A percentile compares a stretch with the other conserved stretches of the same genome.
Conservation (phyloP, 306 rosid species). For the Spatholobus suberectus region DNA sequence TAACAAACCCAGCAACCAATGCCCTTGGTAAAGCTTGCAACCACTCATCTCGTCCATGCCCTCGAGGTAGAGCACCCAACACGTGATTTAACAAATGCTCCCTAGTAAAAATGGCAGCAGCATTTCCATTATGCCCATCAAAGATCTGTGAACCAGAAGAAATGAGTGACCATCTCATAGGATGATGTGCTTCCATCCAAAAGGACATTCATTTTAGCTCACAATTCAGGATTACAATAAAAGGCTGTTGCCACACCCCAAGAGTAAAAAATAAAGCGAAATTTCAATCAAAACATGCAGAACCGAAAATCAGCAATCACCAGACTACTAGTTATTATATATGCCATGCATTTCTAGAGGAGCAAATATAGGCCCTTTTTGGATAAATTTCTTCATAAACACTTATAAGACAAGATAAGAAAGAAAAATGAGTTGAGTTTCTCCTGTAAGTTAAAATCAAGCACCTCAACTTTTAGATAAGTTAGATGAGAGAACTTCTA, state of each 20-base stretch:
- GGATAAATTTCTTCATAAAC: too few relatives aligned
- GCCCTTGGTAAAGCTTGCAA: constrained; percentile 96
- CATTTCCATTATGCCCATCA: constrained; percentile 99
- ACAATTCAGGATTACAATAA: constrained; percentile 18
- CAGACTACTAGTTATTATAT: background rate
- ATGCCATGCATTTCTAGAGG: background rate
- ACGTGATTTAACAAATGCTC: constrained; percentile 91
- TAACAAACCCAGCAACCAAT: constrained; percentile 95
- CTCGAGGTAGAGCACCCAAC: constrained; percentile 83
- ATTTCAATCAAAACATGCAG: constrained; percentile 15
- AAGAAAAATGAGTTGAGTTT: too few relatives aligned
- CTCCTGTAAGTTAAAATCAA: too few relatives aligned
- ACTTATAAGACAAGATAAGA: too few relatives aligned
- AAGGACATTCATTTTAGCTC: constrained; percentile 32
- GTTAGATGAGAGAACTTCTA: too few relatives aligned
- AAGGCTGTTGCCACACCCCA: constrained; percentile 16
- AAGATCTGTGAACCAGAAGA: constrained; percentile 67
- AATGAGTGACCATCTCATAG: constrained; percentile 32
- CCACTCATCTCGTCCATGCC: constrained; percentile 95
- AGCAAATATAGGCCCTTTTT: constrained; percentile 25
- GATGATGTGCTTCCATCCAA: constrained; percentile 26
- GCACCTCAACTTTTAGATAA: too few relatives aligned
- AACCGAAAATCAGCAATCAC: constrained; percentile 20
- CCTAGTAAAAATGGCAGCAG: constrained; percentile 85
- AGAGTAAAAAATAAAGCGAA: constrained; percentile 15